Evolutionary conservation across 257 asterid species (phyloP).

Genomic region (Nicotiana obtusifolia): DNA sequence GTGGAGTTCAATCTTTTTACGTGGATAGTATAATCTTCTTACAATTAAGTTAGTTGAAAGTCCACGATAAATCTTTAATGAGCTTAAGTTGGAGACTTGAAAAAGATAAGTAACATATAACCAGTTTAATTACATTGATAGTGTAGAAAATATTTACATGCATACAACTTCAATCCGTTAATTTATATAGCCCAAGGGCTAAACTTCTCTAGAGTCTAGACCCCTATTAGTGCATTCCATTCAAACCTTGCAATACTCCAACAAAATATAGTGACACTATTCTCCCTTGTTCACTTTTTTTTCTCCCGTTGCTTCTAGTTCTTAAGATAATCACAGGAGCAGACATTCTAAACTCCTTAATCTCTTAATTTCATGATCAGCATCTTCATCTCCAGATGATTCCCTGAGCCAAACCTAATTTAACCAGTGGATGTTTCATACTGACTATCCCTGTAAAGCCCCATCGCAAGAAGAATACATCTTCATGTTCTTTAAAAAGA

Average conservation of each 20-base stretch:
- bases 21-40: neutral
- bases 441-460: neutral
- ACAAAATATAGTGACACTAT: neutral
- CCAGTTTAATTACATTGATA: neutral
- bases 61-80: neutral
- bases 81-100: neutral
- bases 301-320: neutral
- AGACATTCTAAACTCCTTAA: neutral
- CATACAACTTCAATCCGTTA: neutral
- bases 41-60: neutral
- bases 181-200: neutral
- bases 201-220: neutral
- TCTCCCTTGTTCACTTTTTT: neutral
- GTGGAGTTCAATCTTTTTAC: neutral
- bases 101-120: neutral
- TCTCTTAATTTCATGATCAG: neutral
- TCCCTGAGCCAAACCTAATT: neutral
- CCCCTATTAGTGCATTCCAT: slow-evolving; percentile 4
- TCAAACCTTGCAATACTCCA: neutral
- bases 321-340: neutral
- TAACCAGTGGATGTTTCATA: neutral
- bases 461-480: neutral
- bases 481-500: neutral
- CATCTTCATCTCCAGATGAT: neutral
- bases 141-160: neutral